phyloP scores from a whole-genome alignment of 2,329 filamentous ascomycete species.

The Apiospora marii region DNA sequence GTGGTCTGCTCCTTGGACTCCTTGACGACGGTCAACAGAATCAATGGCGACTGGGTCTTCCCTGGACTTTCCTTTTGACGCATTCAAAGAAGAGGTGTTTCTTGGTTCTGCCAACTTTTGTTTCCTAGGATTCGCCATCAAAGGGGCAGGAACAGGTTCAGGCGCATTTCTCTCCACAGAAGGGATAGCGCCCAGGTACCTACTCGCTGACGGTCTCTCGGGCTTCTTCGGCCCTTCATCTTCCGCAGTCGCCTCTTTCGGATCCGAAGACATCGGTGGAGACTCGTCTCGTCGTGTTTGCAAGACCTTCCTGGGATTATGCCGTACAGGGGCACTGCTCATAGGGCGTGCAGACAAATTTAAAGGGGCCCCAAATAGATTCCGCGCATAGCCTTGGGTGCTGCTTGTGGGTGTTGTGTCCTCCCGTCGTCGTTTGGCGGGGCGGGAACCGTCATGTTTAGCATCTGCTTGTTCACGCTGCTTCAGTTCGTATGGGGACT shows the following conservation, averaged over 20 bases:
- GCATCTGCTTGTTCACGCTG: conserved; percentile 45
- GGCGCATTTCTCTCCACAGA: neutral
- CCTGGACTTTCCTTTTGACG: neutral
- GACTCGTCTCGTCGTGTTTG: conserved; percentile 26
- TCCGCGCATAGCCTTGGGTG: conserved; percentile 56
- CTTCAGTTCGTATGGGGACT: conserved; percentile 71
- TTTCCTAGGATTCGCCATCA: neutral
- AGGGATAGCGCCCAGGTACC: neutral
- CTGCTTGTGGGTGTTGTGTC: conserved; percentile 50
- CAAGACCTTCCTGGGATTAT: conserved; percentile 29
- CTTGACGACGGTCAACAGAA: neutral
- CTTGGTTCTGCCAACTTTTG: neutral
- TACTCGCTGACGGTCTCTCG: neutral
- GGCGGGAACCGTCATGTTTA: conserved; percentile 34
- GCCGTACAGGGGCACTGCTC: conserved; percentile 42
- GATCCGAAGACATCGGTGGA: conserved; percentile 29
- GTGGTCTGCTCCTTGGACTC: neutral
- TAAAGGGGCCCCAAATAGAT: conserved; percentile 57
- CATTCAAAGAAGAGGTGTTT: neutral
- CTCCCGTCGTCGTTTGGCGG: conserved; percentile 51
- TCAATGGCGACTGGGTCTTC: conserved; percentile 8
- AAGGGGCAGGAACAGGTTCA: neutral
- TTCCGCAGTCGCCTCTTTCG: conserved; percentile 28
- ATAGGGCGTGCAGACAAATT: conserved; percentile 49
- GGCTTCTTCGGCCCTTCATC: conserved; percentile 21